Percentiles rank a stretch among this genome's conserved stretches.
Evolutionary conservation across 148 eudicot species (phyloP).

Genomic region (Rheum nobile): DNA sequence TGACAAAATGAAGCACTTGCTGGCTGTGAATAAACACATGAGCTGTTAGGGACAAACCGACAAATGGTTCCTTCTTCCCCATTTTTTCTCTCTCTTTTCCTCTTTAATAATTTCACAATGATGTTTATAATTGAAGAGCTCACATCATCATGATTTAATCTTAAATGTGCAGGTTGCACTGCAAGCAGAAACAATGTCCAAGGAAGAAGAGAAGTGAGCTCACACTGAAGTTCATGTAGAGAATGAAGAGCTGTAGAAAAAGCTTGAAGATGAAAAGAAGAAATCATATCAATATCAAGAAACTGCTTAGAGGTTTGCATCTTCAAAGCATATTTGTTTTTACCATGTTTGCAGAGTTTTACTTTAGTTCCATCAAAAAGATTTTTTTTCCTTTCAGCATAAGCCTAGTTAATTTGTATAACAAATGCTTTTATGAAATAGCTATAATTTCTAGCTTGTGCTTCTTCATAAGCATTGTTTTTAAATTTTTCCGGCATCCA

Average conservation of each 20-base stretch:
- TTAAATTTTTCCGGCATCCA: background rate
- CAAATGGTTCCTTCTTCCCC: background rate
- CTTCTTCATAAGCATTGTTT: background rate
- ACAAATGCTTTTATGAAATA: background rate
- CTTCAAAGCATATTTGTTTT: conserved; percentile 11
- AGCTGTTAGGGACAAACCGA: background rate
- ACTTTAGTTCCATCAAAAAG: background rate
- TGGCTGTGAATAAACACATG: background rate
- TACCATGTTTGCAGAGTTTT: background rate
- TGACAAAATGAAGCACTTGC: conserved; percentile 20
- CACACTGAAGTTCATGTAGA: conserved; percentile 13
- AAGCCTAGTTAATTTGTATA: background rate
- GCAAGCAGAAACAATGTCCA: conserved; percentile 22
- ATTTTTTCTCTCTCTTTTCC: background rate
- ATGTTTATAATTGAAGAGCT: background rate
- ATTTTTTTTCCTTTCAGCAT: background rate
- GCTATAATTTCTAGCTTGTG: background rate
- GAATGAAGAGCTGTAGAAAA: conserved; percentile 30
- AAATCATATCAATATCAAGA: conserved; percentile 28
- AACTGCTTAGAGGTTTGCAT: conserved; percentile 29
- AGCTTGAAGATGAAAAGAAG: conserved; percentile 25
- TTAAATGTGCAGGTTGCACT: conserved; percentile 21
- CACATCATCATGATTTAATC: background rate
- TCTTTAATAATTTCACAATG: background rate
- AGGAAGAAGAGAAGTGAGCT: conserved; percentile 25